Conservation (phyloP, 345 rosid species). For the Triadica sebifera region DNA sequence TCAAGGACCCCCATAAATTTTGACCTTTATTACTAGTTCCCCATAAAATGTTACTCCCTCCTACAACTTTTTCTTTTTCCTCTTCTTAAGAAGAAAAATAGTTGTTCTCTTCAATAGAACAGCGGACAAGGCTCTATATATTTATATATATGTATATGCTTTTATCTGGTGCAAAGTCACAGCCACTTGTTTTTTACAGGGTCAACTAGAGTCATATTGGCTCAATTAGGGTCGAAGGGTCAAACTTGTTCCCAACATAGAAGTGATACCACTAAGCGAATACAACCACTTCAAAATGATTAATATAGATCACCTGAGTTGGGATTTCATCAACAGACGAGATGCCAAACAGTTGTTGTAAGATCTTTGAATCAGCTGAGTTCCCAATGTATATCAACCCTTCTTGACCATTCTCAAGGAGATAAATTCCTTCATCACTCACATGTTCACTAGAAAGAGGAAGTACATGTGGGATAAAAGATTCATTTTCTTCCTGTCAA, state of each 20-base stretch:
- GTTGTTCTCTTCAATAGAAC: not conserved
- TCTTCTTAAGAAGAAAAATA: not conserved
- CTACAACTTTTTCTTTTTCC: not conserved
- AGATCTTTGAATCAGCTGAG: conserved; percentile 55
- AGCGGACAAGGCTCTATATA: no score
- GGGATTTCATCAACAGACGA: conserved; percentile 63
- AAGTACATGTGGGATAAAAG: conserved; percentile 56
- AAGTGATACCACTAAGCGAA: not conserved
- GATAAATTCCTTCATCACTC: conserved; percentile 78
- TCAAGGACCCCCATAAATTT: not conserved
- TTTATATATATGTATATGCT: no score
- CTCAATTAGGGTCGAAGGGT: not conserved
- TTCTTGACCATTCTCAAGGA: conserved; percentile 93
- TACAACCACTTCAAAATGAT: conserved; percentile 1
- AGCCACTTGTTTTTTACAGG: no score
- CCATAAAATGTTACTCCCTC: not conserved
- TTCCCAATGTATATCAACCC: conserved; percentile 76
- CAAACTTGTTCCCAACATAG: conserved; percentile 1
- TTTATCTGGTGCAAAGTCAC: no score
- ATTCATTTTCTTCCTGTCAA: conserved; percentile 59
- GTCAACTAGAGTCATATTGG: not conserved
- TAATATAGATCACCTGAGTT: conserved; percentile 52
- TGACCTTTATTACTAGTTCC: not conserved
- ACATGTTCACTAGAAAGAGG: conserved; percentile 88
- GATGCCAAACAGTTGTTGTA: conserved; percentile 64